These are phyloP conservation scores for Zasmidium citrigriseum DNA, from an alignment of 2,329 filamentous ascomycete species.

Conservation along the genomic window DNA sequence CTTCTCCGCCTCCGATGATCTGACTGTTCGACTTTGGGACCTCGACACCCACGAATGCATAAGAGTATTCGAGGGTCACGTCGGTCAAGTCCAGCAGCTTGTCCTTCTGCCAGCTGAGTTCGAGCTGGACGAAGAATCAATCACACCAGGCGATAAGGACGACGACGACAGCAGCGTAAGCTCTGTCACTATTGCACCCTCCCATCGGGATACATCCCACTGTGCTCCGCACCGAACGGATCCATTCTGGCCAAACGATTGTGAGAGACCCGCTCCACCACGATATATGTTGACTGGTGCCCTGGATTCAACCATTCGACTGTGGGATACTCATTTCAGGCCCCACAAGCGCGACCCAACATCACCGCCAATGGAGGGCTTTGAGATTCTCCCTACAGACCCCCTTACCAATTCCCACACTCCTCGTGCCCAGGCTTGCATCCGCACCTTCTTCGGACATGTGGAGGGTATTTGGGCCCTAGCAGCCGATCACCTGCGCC, in stretches of 20 bases:
- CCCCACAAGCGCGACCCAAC: conserved; percentile 12
- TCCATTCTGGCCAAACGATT: conserved; percentile 60
- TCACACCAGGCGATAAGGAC: conserved; percentile 58
- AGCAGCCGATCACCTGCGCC: conserved; percentile 81
- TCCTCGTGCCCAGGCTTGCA: conserved; percentile 56
- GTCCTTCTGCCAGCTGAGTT: conserved; percentile 82
- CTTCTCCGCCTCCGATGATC: conserved; percentile 91
- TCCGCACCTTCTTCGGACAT: conserved; percentile 94
- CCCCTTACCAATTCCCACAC: conserved; percentile 37
- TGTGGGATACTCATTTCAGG: conserved; percentile 73
- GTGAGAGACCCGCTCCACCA: conserved; percentile 71
- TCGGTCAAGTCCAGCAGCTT: conserved; percentile 93
- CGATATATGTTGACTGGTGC: conserved; percentile 92
- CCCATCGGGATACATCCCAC: conserved; percentile 16
- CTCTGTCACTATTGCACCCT: conserved; percentile 26
- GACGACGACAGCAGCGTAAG: conserved; percentile 37
- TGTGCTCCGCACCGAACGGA: conserved; percentile 15
- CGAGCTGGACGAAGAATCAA: conserved; percentile 71
- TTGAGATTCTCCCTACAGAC: conserved; percentile 33
- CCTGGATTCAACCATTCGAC: conserved; percentile 84
- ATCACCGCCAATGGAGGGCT: conserved; percentile 14
- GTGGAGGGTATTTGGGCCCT: conserved; percentile 95
- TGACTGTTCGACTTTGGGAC: conserved; percentile 90
- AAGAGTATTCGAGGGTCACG: conserved; percentile 78
- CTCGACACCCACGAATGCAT: conserved; percentile 81